phyloP scores from a whole-genome alignment of 2,329 filamentous ascomycete genomes.

The Xylaria arbuscula region DNA sequence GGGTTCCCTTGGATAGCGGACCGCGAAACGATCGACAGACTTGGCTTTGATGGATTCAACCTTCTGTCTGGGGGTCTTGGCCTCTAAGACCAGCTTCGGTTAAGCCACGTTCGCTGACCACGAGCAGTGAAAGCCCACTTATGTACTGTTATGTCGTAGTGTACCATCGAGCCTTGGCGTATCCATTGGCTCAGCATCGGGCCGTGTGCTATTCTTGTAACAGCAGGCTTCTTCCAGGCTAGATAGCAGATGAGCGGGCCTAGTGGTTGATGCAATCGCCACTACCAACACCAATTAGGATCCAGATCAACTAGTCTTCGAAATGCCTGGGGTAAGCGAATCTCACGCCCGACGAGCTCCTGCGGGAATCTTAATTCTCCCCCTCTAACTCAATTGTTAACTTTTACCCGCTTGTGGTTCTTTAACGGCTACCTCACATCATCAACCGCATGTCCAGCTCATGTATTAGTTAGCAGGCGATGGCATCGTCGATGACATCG shows the following conservation, averaged over 20 bases:
- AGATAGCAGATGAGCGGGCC: background rate
- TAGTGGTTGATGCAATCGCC: conserved; percentile 12
- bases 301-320: background rate
- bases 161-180: conserved; percentile 10
- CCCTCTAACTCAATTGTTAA: conserved; percentile 1
- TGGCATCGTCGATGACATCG: conserved; percentile 41
- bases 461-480: conserved; percentile 25
- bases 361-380: conserved; percentile 20
- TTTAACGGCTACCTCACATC: background rate
- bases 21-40: conserved; percentile 21
- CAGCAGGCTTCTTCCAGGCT: background rate
- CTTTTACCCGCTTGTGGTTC: conserved; percentile 1
- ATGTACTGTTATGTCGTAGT: conserved; percentile 5
- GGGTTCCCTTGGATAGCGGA: background rate
- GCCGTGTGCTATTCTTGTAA: conserved; percentile 33
- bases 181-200: conserved; percentile 22
- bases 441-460: conserved; percentile 29
- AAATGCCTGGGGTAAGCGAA: conserved; percentile 22
- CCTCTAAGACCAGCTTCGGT: conserved; percentile 13
- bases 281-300: conserved; percentile 23
- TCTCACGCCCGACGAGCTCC: conserved; percentile 10
- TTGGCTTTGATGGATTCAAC: conserved; percentile 28
- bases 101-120: conserved; percentile 34
- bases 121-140: conserved; percentile 19
- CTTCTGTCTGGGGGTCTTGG: conserved; percentile 25